Conservation (phyloP, 2,329 filamentous ascomycete species). For the Furcasterigmium sp. region DNA sequence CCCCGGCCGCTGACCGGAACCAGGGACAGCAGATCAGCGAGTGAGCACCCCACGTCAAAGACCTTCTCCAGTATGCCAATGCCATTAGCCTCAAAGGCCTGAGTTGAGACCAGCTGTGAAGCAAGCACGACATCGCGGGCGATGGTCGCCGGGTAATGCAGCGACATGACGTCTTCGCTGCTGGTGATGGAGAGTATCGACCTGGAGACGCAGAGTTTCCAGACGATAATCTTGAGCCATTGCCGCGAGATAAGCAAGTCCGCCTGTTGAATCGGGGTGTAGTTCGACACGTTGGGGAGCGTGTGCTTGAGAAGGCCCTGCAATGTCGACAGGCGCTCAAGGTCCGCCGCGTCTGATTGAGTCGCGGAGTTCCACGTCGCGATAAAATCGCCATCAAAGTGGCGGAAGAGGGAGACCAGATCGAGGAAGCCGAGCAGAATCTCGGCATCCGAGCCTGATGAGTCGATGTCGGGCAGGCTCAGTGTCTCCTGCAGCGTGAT, state of each 20-base stretch:
- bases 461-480: conserved; percentile 14
- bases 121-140: conserved; percentile 18
- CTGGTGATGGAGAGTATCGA: conserved; percentile 8
- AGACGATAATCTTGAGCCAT: conserved; percentile 21
- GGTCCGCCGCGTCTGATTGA: conserved; percentile 1
- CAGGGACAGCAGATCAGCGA: conserved; percentile 18
- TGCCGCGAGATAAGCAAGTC: conserved; percentile 18
- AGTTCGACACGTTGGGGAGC: conserved; percentile 7
- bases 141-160: conserved; percentile 18
- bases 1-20: not conserved
- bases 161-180: conserved; percentile 18
- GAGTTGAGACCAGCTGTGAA: conserved; percentile 13
- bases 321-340: not conserved
- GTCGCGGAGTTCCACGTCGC: conserved; percentile 18
- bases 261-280: conserved; percentile 15
- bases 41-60: conserved; percentile 25
- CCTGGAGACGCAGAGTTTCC: conserved; percentile 20
- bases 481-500: conserved; percentile 18
- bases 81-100: conserved; percentile 25
- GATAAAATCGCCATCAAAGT: conserved; percentile 21
- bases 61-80: conserved; percentile 26
- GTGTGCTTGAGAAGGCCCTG: conserved; percentile 3
- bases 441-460: conserved; percentile 14
- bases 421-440: conserved; percentile 24
- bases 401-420: conserved; percentile 18